Percentiles rank a stretch among this genome's conserved stretches.
These are phyloP conservation scores for Citrus australasica DNA, from an alignment of 345 rosid species.

Conservation along the genomic window DNA sequence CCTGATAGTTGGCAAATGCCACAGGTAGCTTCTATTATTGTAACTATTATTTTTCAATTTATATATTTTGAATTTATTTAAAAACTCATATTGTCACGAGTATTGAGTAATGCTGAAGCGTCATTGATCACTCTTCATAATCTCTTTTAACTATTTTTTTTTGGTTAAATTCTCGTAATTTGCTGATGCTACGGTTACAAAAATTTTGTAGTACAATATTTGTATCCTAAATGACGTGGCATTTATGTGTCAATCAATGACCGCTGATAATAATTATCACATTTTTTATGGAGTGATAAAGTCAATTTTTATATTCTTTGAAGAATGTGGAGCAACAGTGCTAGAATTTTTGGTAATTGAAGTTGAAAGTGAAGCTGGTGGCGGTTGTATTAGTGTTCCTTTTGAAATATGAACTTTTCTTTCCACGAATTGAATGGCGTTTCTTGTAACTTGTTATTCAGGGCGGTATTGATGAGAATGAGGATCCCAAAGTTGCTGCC, in stretches of 20 bases:
- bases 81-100: not conserved
- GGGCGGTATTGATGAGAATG: constrained; percentile 90
- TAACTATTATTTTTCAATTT: not conserved
- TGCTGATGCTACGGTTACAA: too few species aligned
- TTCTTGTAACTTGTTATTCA: constrained; percentile 20
- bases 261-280: too few species aligned
- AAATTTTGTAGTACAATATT: too few species aligned
- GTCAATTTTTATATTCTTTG: not conserved
- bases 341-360: not conserved
- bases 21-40: constrained; percentile 43
- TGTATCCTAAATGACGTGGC: too few species aligned
- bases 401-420: not conserved
- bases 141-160: too few species aligned
- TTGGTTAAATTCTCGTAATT: too few species aligned
- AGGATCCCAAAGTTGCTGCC: constrained; percentile 88
- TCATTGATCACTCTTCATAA: too few species aligned
- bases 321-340: not conserved
- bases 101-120: too few species aligned
- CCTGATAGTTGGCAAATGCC: constrained; percentile 98
- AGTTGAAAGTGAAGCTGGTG: not conserved
- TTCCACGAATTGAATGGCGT: not conserved
- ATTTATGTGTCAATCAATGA: too few species aligned
- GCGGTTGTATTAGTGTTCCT: not conserved
- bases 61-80: not conserved
- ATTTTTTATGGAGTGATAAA: too few species aligned